A percentile compares a stretch with the other conserved stretches of the same genome.
These are phyloP conservation scores for Botrytis galanthina DNA, from an alignment of 2,329 filamentous ascomycete genomes.

Conservation along the genomic window DNA sequence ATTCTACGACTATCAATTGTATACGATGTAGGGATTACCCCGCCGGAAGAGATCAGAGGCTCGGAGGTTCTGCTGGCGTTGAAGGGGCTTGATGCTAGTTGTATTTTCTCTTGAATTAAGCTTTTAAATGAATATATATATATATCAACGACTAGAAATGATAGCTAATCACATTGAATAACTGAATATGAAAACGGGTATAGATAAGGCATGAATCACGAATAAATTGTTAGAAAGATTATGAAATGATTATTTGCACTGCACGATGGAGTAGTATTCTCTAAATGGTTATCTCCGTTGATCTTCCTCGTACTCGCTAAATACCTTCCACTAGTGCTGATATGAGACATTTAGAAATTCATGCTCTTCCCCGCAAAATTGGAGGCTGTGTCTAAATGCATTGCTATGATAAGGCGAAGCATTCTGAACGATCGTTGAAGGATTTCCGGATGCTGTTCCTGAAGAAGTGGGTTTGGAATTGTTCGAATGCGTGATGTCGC, in stretches of 20 bases:
- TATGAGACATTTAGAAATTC: not conserved
- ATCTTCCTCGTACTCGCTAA: not conserved
- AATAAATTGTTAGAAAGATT: not conserved
- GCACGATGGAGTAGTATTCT: not conserved
- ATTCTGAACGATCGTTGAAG: not conserved
- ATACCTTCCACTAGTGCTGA: not conserved
- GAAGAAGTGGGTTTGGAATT: not conserved
- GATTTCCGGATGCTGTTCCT: not conserved
- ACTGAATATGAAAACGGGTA: not conserved
- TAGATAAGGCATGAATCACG: not conserved
- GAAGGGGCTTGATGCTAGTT: not conserved
- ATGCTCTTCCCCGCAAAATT: not conserved
- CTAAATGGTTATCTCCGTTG: not conserved
- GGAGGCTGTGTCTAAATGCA: not conserved
- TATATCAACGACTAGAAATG: not conserved
- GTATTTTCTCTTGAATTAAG: not conserved
- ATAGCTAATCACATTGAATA: not conserved
- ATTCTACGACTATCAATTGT: too few relatives aligned
- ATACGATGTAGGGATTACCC: too few relatives aligned
- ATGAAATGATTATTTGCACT: accelerated
- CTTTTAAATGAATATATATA: not conserved
- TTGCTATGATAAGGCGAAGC: not conserved
- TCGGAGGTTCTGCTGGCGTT: not conserved
- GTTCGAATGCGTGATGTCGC: not conserved
- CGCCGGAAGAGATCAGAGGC: not conserved